Conservation (phyloP, 164 flowering plant species). For the Platanus orientalis region DNA sequence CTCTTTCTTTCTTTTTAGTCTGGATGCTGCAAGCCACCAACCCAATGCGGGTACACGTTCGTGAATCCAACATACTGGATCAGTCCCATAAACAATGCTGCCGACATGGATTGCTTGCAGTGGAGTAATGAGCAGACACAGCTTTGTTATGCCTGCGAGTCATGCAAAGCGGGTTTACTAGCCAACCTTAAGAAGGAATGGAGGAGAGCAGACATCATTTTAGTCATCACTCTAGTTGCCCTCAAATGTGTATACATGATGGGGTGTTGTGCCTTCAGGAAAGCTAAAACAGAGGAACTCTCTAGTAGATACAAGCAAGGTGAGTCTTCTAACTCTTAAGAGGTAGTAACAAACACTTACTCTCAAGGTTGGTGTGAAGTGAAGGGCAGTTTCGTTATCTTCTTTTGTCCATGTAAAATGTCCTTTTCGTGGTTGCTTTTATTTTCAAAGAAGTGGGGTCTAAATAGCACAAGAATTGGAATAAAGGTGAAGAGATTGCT, state of each 20-base stretch:
- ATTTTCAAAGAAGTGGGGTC: too few species aligned
- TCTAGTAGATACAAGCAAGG: conserved; percentile 85
- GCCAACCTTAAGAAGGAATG: conserved; percentile 75
- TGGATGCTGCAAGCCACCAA: conserved; percentile 97
- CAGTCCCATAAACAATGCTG: conserved; percentile 72
- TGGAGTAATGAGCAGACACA: conserved; percentile 93
- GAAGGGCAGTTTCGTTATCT: too few species aligned
- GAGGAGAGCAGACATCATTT: conserved; percentile 63
- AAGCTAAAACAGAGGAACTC: conserved; percentile 83
- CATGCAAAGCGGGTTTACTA: conserved; percentile 88
- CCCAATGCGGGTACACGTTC: conserved; percentile 81
- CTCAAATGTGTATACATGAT: conserved; percentile 61
- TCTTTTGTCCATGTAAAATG: too few species aligned
- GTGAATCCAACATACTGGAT: conserved; percentile 94
- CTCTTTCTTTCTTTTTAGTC: conserved; percentile 43
- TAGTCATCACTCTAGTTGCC: conserved; percentile 63
- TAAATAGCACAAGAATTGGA: too few species aligned
- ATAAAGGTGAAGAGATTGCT: too few species aligned
- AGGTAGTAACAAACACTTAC: background rate
- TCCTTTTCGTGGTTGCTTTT: too few species aligned
- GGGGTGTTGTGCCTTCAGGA: conserved; percentile 91
- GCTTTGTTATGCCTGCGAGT: conserved; percentile 76
- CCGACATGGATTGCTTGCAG: conserved; percentile 73
- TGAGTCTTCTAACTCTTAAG: conserved; percentile 18
- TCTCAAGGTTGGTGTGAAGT: background rate